Conservation (phyloP, 768 basidiomycete species). For the Tulasnella sp. region DNA sequence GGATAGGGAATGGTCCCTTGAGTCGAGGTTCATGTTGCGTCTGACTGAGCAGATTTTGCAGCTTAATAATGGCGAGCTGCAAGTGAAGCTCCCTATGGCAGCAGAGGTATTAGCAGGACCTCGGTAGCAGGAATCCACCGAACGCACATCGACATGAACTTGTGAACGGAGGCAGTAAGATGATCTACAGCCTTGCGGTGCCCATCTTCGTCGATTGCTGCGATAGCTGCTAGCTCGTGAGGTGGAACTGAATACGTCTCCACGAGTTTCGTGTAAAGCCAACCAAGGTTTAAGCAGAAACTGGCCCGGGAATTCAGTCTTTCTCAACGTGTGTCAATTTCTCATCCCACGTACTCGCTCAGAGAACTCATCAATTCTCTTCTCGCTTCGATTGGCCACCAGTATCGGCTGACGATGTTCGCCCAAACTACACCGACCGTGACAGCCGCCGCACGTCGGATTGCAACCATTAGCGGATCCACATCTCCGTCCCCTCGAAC, state of each 20-base stretch:
- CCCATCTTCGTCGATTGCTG: conserved; percentile 1
- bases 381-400: conserved; percentile 96
- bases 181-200: conserved; percentile 22
- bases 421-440: conserved; percentile 87
- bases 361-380: conserved; percentile 79
- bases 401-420: conserved; percentile 76
- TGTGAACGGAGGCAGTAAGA: conserved; percentile 57
- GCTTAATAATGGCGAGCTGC: conserved; percentile 82
- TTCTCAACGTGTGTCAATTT: neutral
- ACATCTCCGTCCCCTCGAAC: conserved; percentile 59
- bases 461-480: conserved; percentile 61
- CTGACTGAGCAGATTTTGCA: conserved; percentile 80
- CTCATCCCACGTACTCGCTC: conserved; percentile 63
- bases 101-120: neutral
- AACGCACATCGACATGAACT: conserved; percentile 89
- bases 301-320: conserved; percentile 42
- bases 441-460: conserved; percentile 75
- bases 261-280: conserved; percentile 90
- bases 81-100: conserved; percentile 82
- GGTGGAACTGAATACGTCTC: conserved; percentile 76
- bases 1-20: conserved; percentile 91
- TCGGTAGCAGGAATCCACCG: neutral
- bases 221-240: conserved; percentile 35
- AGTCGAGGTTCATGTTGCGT: conserved; percentile 90
- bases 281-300: conserved; percentile 89